phyloP scores from a whole-genome alignment of 2,329 filamentous ascomycete genomes.

The Colletotrichum gloeosporioides region DNA sequence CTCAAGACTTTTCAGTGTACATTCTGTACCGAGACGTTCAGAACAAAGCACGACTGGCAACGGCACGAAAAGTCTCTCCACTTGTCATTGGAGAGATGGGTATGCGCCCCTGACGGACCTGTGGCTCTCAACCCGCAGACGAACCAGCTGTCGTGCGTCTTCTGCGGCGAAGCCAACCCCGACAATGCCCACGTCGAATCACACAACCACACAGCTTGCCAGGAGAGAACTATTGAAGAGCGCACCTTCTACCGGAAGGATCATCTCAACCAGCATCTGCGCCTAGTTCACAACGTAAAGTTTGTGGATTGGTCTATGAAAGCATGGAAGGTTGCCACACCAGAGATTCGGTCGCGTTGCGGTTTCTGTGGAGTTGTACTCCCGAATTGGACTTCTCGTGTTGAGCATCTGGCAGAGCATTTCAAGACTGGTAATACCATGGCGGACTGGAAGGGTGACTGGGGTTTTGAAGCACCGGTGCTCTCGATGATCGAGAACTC shows the following conservation, averaged over 20 bases:
- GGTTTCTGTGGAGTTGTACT: slow-evolving; percentile 70
- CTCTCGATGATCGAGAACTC: slow-evolving; percentile 70
- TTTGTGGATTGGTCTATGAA: slow-evolving; percentile 69
- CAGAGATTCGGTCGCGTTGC: slow-evolving; percentile 67
- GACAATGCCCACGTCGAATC: slow-evolving; percentile 60
- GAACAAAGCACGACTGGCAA: slow-evolving; percentile 74
- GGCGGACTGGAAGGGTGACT: slow-evolving; percentile 74
- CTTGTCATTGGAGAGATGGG: slow-evolving; percentile 69
- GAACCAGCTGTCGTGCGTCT: slow-evolving; percentile 62
- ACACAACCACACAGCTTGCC: slow-evolving; percentile 69
- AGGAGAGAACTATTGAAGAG: slow-evolving; percentile 66
- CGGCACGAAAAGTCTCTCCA: slow-evolving; percentile 73
- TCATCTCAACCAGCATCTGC: slow-evolving; percentile 69
- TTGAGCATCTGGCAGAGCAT: slow-evolving; percentile 71
- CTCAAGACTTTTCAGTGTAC: slow-evolving; percentile 70
- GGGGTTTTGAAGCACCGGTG: slow-evolving; percentile 68
- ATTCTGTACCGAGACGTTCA: slow-evolving; percentile 72
- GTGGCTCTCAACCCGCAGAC: slow-evolving; percentile 62
- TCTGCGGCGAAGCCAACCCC: slow-evolving; percentile 62
- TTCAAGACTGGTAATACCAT: slow-evolving; percentile 70
- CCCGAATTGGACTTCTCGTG: slow-evolving; percentile 65
- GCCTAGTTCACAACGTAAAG: slow-evolving; percentile 68
- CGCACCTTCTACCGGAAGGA: slow-evolving; percentile 72
- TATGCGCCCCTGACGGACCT: slow-evolving; percentile 65
- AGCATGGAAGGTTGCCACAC: slow-evolving; percentile 63